Evolutionary conservation across 2,329 filamentous ascomycete genomes (phyloP).

Genomic region (Emydomyces testavorans): DNA sequence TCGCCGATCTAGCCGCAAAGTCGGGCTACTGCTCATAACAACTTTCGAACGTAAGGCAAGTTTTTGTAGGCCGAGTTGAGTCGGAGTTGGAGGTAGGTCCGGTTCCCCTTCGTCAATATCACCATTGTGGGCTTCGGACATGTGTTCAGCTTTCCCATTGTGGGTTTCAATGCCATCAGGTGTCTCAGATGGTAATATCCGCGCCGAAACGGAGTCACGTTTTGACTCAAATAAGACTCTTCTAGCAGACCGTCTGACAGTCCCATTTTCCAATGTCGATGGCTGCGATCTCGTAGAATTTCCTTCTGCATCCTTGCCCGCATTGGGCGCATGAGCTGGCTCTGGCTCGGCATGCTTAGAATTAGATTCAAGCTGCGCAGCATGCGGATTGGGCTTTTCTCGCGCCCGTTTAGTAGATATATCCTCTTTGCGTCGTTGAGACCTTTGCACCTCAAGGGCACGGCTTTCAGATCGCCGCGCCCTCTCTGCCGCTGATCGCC

Average conservation of each 20-base stretch:
- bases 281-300: background rate
- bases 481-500: slow-evolving; percentile 30
- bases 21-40: slow-evolving; percentile 31
- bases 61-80: slow-evolving; percentile 30
- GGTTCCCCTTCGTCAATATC: slow-evolving; percentile 42
- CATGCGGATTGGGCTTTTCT: background rate
- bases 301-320: background rate
- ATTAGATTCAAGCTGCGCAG: background rate
- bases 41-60: slow-evolving; percentile 25
- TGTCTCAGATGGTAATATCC: slow-evolving; percentile 11
- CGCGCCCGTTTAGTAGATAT: background rate
- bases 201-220: background rate
- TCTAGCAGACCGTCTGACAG: slow-evolving; percentile 1
- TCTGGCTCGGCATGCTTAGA: background rate
- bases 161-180: background rate
- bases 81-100: slow-evolving; percentile 47
- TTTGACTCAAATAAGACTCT: slow-evolving; percentile 1
- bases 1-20: slow-evolving; percentile 22
- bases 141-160: background rate
- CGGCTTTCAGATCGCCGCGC: slow-evolving; percentile 20
- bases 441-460: slow-evolving; percentile 14
- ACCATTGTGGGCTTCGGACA: background rate
- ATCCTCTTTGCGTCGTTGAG: background rate
- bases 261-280: background rate
- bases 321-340: background rate